phyloP scores from a whole-genome alignment of 495 filamentous ascomycete genomes.

The Lichenothelia convexa region DNA sequence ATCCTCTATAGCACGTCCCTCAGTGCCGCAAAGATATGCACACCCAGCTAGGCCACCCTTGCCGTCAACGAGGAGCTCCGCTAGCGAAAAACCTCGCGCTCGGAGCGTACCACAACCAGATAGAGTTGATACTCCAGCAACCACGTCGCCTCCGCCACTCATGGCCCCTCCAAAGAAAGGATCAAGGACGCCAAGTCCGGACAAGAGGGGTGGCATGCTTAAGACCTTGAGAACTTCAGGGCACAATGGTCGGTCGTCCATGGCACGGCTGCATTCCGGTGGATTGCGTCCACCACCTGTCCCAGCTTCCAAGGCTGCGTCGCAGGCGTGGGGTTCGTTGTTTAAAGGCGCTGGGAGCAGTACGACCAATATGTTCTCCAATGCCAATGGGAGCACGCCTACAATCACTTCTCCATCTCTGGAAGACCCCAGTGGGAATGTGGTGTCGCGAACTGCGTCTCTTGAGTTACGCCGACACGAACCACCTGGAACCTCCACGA shows the following conservation, averaged over 20 bases:
- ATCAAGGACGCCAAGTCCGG: conserved; percentile 60
- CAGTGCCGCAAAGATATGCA: conserved; percentile 37
- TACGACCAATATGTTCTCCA: neutral
- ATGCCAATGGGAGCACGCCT: neutral
- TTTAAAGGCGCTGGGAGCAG: neutral
- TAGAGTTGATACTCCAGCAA: conserved; percentile 11
- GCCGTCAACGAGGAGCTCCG: conserved; percentile 32
- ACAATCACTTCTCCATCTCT: conserved; percentile 4
- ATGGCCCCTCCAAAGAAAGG: conserved; percentile 26
- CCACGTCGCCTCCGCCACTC: conserved; percentile 9
- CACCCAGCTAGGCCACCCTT: conserved; percentile 23
- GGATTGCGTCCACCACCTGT: conserved; percentile 20
- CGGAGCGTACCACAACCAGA: conserved; percentile 6
- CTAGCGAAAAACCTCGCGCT: conserved; percentile 12
- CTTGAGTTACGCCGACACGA: neutral
- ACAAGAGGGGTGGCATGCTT: conserved; percentile 61
- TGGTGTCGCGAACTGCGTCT: conserved; percentile 6
- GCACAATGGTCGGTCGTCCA: conserved; percentile 39
- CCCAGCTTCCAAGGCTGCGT: conserved; percentile 81
- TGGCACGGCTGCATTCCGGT: conserved; percentile 19
- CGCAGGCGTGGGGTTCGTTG: conserved; percentile 49
- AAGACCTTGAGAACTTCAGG: conserved; percentile 55
- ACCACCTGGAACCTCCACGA: conserved; percentile 3
- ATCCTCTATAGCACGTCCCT: conserved; percentile 47
- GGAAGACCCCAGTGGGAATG: conserved; percentile 12